Percentiles rank a stretch among this genome's conserved stretches.
These are phyloP conservation scores for Linnemannia zychae DNA, from an alignment of 192 early-diverging fungal genomes.

Conservation along the genomic window DNA sequence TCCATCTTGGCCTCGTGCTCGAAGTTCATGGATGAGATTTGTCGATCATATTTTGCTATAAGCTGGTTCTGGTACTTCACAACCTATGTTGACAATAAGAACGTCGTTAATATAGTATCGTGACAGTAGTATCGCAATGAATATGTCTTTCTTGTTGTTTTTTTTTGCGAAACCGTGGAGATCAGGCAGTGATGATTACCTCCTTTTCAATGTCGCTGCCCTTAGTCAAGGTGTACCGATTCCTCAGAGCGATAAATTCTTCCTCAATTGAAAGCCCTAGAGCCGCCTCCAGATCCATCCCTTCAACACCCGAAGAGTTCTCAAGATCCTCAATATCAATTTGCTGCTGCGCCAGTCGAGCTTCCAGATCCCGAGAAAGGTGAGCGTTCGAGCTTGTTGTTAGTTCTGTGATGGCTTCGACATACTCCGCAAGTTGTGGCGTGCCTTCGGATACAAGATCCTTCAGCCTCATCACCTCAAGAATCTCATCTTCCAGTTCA, in stretches of 20 bases:
- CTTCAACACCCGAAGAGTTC: not conserved
- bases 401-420: not conserved
- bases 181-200: not conserved
- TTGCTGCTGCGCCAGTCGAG: constrained; percentile 10
- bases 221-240: constrained; percentile 11
- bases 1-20: not conserved
- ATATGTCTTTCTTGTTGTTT: too few relatives aligned
- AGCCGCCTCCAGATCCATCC: constrained; percentile 2
- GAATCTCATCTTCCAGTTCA: constrained; percentile 4
- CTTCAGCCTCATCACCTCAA: not conserved
- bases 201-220: constrained; percentile 32
- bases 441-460: not conserved
- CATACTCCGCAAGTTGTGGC: not conserved
- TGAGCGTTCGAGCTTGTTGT: not conserved
- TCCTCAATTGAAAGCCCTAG: constrained; percentile 38
- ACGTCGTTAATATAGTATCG: too few relatives aligned
- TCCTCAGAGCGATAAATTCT: constrained; percentile 31
- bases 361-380: not conserved
- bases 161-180: not conserved
- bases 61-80: constrained; percentile 5
- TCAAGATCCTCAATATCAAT: constrained; percentile 13
- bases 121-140: not conserved
- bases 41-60: constrained; percentile 9
- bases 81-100: not conserved
- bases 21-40: not conserved